Evolutionary conservation across 805 yeast genomes (phyloP).

Genomic region (Kluyveromyces starmeri): DNA sequence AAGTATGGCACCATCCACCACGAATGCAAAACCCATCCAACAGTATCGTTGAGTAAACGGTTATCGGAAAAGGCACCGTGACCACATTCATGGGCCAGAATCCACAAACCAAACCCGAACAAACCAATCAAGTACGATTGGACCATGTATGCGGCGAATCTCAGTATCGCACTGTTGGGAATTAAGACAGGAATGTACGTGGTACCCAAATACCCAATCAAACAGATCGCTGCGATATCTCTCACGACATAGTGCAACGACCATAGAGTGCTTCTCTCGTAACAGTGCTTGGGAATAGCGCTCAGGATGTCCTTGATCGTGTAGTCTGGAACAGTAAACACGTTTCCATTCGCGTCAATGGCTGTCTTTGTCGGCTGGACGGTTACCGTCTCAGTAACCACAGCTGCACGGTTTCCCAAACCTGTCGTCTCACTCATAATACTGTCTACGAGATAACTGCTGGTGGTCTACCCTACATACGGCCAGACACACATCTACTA

Average conservation of each 20-base stretch:
- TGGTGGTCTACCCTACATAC: too few species aligned
- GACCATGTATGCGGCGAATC: slow-evolving; percentile 51
- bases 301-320: slow-evolving; percentile 65
- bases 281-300: slow-evolving; percentile 69
- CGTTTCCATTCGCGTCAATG: slow-evolving; percentile 53
- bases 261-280: slow-evolving; percentile 46
- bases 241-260: slow-evolving; percentile 61
- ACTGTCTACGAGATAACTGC: too few species aligned
- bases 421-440: slow-evolving; percentile 2
- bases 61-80: slow-evolving; percentile 77
- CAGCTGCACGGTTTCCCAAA: slow-evolving; percentile 2
- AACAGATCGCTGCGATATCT: slow-evolving; percentile 44
- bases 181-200: slow-evolving; percentile 1
- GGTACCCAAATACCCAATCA: slow-evolving; percentile 33
- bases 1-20: slow-evolving; percentile 75
- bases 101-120: slow-evolving; percentile 74
- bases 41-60: slow-evolving; percentile 62
- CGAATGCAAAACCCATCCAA: slow-evolving; percentile 80
- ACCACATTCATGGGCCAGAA: slow-evolving; percentile 87
- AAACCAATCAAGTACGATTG: slow-evolving; percentile 52
- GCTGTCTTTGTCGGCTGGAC: slow-evolving; percentile 28
- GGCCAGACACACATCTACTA: too few species aligned
- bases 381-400: neutral
- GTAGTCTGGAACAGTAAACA: slow-evolving; percentile 64
- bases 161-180: slow-evolving; percentile 20